Evolutionary conservation across 805 yeast species (phyloP).

Genomic region (Starmerella bacillaris): DNA sequence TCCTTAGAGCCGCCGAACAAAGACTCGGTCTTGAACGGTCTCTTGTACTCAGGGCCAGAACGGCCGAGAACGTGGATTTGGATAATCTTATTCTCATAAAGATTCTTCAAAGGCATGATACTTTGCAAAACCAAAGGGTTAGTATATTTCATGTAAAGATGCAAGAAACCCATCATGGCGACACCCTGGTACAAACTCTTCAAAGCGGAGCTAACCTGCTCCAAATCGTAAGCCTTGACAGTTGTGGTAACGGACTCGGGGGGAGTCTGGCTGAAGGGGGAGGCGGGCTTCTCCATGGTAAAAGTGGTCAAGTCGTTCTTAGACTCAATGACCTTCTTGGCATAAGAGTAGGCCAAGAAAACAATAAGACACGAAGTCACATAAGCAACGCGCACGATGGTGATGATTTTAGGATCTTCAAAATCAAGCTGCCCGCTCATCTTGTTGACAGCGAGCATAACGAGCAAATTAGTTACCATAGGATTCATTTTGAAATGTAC

Average conservation of each 20-base stretch:
- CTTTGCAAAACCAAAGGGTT: conserved; percentile 93
- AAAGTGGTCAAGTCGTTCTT: conserved; percentile 78
- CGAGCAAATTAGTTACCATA: conserved; percentile 62
- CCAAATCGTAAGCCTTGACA: conserved; percentile 82
- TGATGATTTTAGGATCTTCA: conserved; percentile 58
- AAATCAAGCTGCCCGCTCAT: conserved; percentile 74
- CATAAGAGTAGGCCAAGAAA: conserved; percentile 45
- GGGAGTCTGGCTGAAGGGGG: conserved; percentile 57
- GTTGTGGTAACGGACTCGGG: conserved; percentile 60
- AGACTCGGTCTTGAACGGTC: conserved; percentile 86
- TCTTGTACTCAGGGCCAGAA: conserved; percentile 64
- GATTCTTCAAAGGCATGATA: conserved; percentile 74
- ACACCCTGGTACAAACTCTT: conserved; percentile 72
- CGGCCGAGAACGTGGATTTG: conserved; percentile 74
- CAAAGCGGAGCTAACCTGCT: conserved; percentile 62
- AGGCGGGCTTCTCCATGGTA: conserved; percentile 77
- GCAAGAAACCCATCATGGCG: conserved; percentile 98
- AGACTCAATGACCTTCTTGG: conserved; percentile 40
- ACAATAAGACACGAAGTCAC: conserved; percentile 47
- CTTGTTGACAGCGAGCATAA: conserved; percentile 96
- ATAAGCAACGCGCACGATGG: conserved; percentile 62
- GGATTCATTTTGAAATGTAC: conserved; percentile 45
- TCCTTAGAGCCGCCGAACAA: conserved; percentile 61
- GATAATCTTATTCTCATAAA: conserved; percentile 76
- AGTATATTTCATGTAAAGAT: conserved; percentile 89